A percentile compares a stretch with the other conserved stretches of the same genome.
Conservation (phyloP, 208 protist genomes). For the Wallacemonas collosoma region DNA sequence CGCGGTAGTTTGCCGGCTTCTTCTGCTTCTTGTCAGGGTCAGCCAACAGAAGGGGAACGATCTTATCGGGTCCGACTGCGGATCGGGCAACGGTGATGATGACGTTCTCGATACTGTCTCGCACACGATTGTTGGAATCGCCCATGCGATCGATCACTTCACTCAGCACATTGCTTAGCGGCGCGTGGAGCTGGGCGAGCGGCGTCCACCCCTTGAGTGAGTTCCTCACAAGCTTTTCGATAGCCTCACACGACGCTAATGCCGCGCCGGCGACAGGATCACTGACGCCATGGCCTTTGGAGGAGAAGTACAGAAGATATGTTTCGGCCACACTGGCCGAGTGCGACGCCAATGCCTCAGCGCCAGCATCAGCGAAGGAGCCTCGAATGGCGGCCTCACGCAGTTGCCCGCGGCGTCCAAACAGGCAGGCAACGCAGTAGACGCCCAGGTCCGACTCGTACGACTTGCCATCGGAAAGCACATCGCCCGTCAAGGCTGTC, state of each 20-base stretch:
- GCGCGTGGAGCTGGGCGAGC: conserved; percentile 23
- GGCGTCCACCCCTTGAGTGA: conserved; percentile 32
- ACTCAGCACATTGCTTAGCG: conserved; percentile 38
- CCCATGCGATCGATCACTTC: conserved; percentile 65
- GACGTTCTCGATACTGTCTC: conserved; percentile 58
- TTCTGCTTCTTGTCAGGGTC: conserved; percentile 73
- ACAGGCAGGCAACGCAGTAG: conserved; percentile 74
- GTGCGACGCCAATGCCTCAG: conserved; percentile 45
- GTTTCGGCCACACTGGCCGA: conserved; percentile 36
- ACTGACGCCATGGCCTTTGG: conserved; percentile 63
- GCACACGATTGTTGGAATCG: conserved; percentile 76
- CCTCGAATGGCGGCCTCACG: conserved; percentile 79
- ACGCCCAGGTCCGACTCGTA: conserved; percentile 67
- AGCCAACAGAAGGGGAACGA: conserved; percentile 51
- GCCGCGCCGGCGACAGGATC: conserved; percentile 74
- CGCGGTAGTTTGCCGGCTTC: conserved; percentile 48
- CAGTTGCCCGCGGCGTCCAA: conserved; percentile 60
- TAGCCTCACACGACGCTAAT: conserved; percentile 63
- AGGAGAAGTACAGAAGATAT: conserved; percentile 66
- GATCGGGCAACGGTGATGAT: conserved; percentile 54
- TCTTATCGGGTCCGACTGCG: conserved; percentile 48
- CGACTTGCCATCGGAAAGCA: conserved; percentile 36
- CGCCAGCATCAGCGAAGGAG: conserved; percentile 50
- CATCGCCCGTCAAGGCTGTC: conserved; percentile 41
- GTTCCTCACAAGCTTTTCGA: conserved; percentile 58